Evolutionary conservation across 2,329 filamentous ascomycete genomes (phyloP), one percentile per base, ranked within the genome.

Genomic region (Lasiodiplodia citricola): DNA sequence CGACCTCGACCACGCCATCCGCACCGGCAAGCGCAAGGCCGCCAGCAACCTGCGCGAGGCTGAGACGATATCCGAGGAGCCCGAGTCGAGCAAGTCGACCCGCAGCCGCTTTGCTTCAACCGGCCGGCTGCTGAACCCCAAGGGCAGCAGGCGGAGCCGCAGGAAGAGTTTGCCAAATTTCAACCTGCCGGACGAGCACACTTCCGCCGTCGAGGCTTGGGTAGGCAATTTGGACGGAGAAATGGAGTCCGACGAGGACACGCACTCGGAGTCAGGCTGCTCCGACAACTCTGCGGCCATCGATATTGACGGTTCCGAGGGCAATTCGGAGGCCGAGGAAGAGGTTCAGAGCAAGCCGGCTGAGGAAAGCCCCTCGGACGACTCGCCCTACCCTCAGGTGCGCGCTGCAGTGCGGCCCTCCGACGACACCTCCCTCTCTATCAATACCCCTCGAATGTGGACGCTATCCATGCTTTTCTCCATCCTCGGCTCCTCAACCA

Each of bases 391-490:
- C 77, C 84, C 92, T 56, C 90, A 93, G 77, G 93, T 96, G 47
- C 88, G 92, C 68, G 92, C 92, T 55, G 93, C 92, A 0, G 92
- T 96, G 8, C 85, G 91, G 14, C 89, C 92, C 4, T 90, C 88
- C 38, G 92, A 96, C 80, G 88, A 96, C 75, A 89, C 86, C 18
- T 85, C 88, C 3, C 81, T 95, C n/a, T 95, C 92, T 10, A 94
- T 96, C 76, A 93, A 92, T 79, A 95, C 92, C 5, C 92, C 92
- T 47, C 92, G 93, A 66, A 96, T 96, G 92, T 96, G 92, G 93
- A 85, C 85, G 38, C 80, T 96, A 21, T 93, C 92, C n/a, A 85
- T 92, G 44, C 76, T 96, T 11, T 96, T 96, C 78, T 90, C 92
- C 10, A 85, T 96, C 47, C 86, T 94, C 50, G 93, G 93, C 70